phyloP scores from a whole-genome alignment of 441 rosid species.

The Breynia disticha region DNA sequence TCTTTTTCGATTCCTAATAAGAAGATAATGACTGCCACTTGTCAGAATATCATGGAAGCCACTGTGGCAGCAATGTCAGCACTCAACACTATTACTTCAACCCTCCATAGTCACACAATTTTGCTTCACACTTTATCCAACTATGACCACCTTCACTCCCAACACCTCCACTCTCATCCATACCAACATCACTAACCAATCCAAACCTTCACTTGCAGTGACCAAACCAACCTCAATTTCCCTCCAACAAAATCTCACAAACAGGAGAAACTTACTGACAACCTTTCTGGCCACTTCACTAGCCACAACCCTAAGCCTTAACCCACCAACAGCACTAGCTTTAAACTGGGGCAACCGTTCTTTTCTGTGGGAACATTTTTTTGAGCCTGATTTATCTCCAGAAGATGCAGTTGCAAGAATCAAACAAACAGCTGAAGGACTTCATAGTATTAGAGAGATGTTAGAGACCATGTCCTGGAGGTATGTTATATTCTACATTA shows the following conservation, averaged over 20 bases:
- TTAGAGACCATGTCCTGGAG: conserved; percentile 91
- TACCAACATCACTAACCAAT: conserved; percentile 1
- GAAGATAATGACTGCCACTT: too few species aligned
- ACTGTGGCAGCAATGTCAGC: too few species aligned
- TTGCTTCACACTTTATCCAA: conserved; percentile 20
- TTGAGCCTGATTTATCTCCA: conserved; percentile 66
- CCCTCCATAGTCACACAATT: not conserved
- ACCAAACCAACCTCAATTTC: conserved; percentile 15
- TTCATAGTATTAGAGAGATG: conserved; percentile 73
- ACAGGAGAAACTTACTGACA: conserved; percentile 29
- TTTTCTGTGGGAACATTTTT: conserved; percentile 54
- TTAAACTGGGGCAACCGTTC: conserved; percentile 87
- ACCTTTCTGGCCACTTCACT: conserved; percentile 23
- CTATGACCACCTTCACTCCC: conserved; percentile 18
- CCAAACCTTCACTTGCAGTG: conserved; percentile 8
- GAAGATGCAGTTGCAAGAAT: conserved; percentile 80
- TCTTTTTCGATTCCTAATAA: too few species aligned
- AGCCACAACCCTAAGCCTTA: conserved; percentile 14
- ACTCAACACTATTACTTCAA: not conserved
- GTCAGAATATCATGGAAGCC: too few species aligned
- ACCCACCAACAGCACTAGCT: conserved; percentile 33
- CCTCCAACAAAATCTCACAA: not conserved
- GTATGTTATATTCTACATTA: conserved; percentile 71
- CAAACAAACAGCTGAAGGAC: conserved; percentile 77
- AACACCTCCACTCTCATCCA: conserved; percentile 20